Base-by-base conservation (phyloP, 2,329 filamentous ascomycete species). In the Niveomyces coronatus region DNA sequence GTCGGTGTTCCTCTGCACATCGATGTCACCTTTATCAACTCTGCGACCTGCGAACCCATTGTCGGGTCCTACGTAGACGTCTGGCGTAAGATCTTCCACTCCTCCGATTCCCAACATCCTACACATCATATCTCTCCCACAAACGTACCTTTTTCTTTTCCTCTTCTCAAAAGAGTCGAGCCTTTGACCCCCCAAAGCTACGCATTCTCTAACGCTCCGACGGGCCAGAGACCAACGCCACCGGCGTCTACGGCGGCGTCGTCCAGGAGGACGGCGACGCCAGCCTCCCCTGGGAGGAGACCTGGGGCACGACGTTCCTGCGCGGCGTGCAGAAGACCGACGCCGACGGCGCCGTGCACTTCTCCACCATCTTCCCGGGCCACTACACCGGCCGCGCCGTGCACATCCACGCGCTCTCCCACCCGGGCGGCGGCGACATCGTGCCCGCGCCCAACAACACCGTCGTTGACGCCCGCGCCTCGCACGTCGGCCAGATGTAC, bases 401-500 rank as follows among this genome's bases (percentile, higher is more conserved):
- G 4, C 64, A 68, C 47, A 57, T 62, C 35, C 64, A 67, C 47
- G 44, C 63, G 26, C 50, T 61, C 39, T 51, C 53, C 19, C 55
- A 58, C 47, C 44, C 44, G 39, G 47, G 53, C 37, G 54, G n/a
- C n/a, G n/a, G n/a, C n/a, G n/a, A n/a, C n/a, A n/a, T 56, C 19
- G 54, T 52, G 9, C 49, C 63, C 6, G 58, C 64, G 31, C 46
- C 60, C 32, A 75, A 76, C 58, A 61, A 63, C 46, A 76, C 71
- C 41, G 60, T 74, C 41, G 53, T 58, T 18, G 67, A 64, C 41
- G 62, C 67, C 17, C 63, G 58, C 22, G 64, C 70, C 32, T 64
- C 68, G 3, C 73, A 80, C 53, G 65, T 78, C 22, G 75, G 76
- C n/a, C 76, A 80, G 53, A 55, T 76, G 42, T 80, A 73, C 62